Percentiles rank a stretch among this genome's conserved stretches.
Evolutionary conservation across 164 flowering plant genomes (phyloP).

Genomic region (Liriodendron chinense): DNA sequence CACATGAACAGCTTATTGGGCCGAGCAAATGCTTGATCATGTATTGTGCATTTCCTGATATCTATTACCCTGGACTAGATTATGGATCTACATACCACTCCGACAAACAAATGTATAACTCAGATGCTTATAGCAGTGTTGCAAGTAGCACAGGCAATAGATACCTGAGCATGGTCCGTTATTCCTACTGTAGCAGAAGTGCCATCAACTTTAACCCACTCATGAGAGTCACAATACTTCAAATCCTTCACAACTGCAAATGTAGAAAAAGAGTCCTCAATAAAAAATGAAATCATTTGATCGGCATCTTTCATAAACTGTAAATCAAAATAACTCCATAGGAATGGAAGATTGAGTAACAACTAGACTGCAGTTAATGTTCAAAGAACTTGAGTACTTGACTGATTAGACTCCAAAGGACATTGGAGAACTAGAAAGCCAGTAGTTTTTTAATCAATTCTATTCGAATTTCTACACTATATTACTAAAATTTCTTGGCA

Average conservation of each 20-base stretch:
- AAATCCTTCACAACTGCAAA: constrained; percentile 65
- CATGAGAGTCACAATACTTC: constrained; percentile 68
- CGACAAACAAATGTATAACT: not conserved
- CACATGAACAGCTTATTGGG: not conserved
- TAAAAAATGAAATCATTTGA: not conserved
- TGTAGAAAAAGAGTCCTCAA: not conserved
- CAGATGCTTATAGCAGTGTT: not conserved
- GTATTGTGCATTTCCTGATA: not conserved
- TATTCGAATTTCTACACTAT: no score
- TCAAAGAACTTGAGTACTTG: not conserved
- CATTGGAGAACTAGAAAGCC: no score
- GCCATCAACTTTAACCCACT: constrained; percentile 74
- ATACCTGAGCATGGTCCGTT: constrained; percentile 68
- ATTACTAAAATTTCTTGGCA: no score
- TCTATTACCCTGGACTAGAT: no score
- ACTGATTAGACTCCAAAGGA: not conserved
- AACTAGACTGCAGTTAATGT: not conserved
- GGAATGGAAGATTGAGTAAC: not conserved
- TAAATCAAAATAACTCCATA: not conserved
- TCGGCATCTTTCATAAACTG: not conserved
- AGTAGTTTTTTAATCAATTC: no score
- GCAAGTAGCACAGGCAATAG: not conserved
- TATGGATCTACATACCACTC: not conserved
- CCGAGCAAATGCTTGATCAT: not conserved
- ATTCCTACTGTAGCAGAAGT: constrained; percentile 60